phyloP scores from a whole-genome alignment of 1,284 basidiomycete genomes.

The Inonotus obliquus region DNA sequence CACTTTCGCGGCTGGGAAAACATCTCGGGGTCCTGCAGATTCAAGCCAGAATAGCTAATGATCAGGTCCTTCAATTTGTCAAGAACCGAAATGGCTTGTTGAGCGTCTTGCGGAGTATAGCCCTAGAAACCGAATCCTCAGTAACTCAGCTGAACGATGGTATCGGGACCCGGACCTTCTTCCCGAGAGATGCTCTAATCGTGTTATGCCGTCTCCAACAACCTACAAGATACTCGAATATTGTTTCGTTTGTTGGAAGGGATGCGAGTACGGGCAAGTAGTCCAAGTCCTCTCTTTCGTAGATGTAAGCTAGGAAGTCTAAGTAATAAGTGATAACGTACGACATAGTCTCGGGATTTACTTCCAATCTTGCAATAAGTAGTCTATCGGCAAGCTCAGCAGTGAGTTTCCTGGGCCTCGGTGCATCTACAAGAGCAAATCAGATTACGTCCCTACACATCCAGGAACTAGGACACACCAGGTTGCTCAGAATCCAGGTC shows the following conservation, averaged over 20 bases:
- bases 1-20: slow-evolving; percentile 83
- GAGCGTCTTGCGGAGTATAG: slow-evolving; percentile 57
- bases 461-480: slow-evolving; percentile 37
- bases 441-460: neutral
- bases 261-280: slow-evolving; percentile 75
- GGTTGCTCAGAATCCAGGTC: slow-evolving; percentile 70
- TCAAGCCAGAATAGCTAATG: slow-evolving; percentile 88
- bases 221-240: slow-evolving; percentile 87
- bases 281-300: slow-evolving; percentile 73
- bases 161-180: slow-evolving; percentile 44
- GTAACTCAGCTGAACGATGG: neutral
- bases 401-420: slow-evolving; percentile 38
- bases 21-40: slow-evolving; percentile 89
- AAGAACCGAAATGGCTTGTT: slow-evolving; percentile 55
- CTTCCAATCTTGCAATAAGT: slow-evolving; percentile 82
- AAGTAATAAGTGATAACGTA: slow-evolving; percentile 34
- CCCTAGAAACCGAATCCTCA: slow-evolving; percentile 35
- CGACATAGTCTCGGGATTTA: slow-evolving; percentile 74
- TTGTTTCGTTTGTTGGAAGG: slow-evolving; percentile 74
- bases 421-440: slow-evolving; percentile 15
- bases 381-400: slow-evolving; percentile 71
- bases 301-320: slow-evolving; percentile 11
- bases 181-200: slow-evolving; percentile 50
- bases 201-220: slow-evolving; percentile 85
- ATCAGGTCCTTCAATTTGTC: slow-evolving; percentile 77